Conservation (phyloP, 2,329 filamentous ascomycete genomes). For the Beauveria caledonica region DNA sequence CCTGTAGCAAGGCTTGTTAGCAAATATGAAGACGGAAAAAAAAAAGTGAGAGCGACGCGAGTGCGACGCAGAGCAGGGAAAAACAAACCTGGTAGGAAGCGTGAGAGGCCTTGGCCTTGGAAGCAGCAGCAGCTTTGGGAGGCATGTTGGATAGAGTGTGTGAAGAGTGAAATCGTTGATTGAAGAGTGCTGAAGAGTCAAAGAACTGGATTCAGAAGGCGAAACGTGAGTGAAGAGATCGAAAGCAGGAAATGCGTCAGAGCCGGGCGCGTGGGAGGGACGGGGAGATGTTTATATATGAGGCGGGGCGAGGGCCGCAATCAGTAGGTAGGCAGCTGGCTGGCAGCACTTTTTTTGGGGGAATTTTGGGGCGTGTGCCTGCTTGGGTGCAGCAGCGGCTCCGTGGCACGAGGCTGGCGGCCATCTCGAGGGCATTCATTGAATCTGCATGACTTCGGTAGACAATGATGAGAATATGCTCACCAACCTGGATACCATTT, state of each 20-base stretch:
- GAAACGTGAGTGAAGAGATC: slow-evolving; percentile 17
- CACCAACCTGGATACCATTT: not conserved
- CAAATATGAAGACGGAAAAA: slow-evolving; percentile 4
- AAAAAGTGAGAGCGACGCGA: slow-evolving; percentile 7
- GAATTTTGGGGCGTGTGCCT: not conserved
- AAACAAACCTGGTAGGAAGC: slow-evolving; percentile 51
- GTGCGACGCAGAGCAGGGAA: not conserved
- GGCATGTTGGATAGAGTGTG: slow-evolving; percentile 38
- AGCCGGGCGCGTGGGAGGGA: slow-evolving; percentile 45
- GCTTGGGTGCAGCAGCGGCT: not conserved
- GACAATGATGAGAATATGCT: not conserved
- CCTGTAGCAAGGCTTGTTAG: slow-evolving; percentile 35
- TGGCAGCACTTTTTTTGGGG: not conserved
- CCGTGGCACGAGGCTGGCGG: not conserved
- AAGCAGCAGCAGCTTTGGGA: slow-evolving; percentile 38
- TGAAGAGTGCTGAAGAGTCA: slow-evolving; percentile 11
- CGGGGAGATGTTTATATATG: slow-evolving; percentile 51
- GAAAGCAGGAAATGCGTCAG: slow-evolving; percentile 33
- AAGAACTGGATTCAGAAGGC: slow-evolving; percentile 16
- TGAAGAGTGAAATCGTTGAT: slow-evolving; percentile 11
- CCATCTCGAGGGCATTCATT: not conserved
- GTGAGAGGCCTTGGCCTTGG: slow-evolving; percentile 44
- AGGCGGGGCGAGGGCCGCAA: slow-evolving; percentile 48
- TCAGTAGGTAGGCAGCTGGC: slow-evolving; percentile 33
- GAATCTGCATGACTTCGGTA: not conserved